Conservation (phyloP, 2,329 filamentous ascomycete genomes). For the Penicillium nordicum region DNA sequence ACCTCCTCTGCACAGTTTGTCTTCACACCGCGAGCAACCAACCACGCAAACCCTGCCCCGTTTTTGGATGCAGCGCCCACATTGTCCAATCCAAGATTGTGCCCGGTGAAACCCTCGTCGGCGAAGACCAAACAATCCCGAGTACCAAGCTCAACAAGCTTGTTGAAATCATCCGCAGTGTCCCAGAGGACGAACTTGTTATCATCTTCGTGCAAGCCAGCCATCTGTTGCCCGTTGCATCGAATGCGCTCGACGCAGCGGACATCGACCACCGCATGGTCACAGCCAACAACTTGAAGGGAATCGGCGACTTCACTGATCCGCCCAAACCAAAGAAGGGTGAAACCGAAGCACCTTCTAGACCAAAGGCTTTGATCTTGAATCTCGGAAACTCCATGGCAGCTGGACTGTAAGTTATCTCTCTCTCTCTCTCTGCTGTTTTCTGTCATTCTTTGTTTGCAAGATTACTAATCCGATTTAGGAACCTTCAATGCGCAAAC, state of each 20-base stretch:
- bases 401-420: slow-evolving; percentile 54
- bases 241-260: slow-evolving; percentile 26
- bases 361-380: slow-evolving; percentile 53
- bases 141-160: slow-evolving; percentile 51
- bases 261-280: slow-evolving; percentile 38
- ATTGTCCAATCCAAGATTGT: slow-evolving; percentile 43
- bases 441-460: neutral
- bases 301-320: slow-evolving; percentile 36
- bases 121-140: slow-evolving; percentile 29
- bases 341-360: neutral
- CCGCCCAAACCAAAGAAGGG: neutral
- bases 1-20: slow-evolving; percentile 49
- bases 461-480: slow-evolving; percentile 26
- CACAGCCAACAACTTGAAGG: slow-evolving; percentile 24
- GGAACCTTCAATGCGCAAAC: slow-evolving; percentile 62
- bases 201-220: slow-evolving; percentile 56
- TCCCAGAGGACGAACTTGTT: slow-evolving; percentile 48
- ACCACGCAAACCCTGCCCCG: slow-evolving; percentile 37
- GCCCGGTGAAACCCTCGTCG: slow-evolving; percentile 35
- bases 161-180: slow-evolving; percentile 43
- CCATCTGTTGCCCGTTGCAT: slow-evolving; percentile 42
- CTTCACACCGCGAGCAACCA: slow-evolving; percentile 17
- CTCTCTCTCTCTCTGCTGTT: neutral
- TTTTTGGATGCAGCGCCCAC: slow-evolving; percentile 40
- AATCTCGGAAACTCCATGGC: slow-evolving; percentile 56